A percentile compares a stretch with the other conserved stretches of the same genome.
Conservation (phyloP, 163 green algal species). For the Scenedesmus sp. region DNA sequence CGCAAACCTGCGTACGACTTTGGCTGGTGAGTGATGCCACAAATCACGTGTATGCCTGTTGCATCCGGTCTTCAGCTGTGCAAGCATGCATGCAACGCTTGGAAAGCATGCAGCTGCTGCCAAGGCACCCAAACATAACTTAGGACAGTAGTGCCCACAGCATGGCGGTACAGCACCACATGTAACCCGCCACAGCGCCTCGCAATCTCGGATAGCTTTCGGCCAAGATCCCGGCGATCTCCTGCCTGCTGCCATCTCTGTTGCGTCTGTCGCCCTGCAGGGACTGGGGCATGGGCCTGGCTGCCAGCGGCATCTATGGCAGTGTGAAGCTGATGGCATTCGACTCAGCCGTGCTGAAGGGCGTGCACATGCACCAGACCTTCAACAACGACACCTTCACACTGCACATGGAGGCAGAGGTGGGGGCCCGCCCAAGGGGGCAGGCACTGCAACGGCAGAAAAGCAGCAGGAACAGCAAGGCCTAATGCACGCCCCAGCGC, state of each 20-base stretch:
- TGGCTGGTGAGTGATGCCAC: slow-evolving; percentile 71
- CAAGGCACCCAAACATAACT: too few species aligned
- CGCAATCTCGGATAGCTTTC: too few species aligned
- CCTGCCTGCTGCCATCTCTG: too few species aligned
- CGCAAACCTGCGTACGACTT: slow-evolving; percentile 87
- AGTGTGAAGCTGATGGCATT: slow-evolving; percentile 66
- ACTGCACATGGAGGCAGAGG: slow-evolving; percentile 59
- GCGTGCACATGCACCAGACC: slow-evolving; percentile 64
- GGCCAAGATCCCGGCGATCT: too few species aligned
- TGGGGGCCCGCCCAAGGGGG: slow-evolving; percentile 43
- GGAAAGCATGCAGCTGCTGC: too few species aligned
- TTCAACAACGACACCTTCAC: slow-evolving; percentile 59
- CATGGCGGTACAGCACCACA: too few species aligned
- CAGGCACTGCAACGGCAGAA: too few species aligned
- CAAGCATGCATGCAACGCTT: not conserved
- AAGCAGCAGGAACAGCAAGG: not conserved
- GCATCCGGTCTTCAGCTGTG: not conserved
- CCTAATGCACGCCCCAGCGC: too few species aligned
- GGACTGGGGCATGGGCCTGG: slow-evolving; percentile 79
- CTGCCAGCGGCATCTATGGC: slow-evolving; percentile 75
- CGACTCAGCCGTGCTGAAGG: slow-evolving; percentile 65
- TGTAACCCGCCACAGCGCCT: too few species aligned
- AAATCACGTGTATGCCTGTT: not conserved
- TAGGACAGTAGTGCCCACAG: too few species aligned
- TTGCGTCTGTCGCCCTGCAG: not conserved